Evolutionary conservation across 2,329 filamentous ascomycete species (phyloP).

Genomic region (Fusarium pseudocircinatum): DNA sequence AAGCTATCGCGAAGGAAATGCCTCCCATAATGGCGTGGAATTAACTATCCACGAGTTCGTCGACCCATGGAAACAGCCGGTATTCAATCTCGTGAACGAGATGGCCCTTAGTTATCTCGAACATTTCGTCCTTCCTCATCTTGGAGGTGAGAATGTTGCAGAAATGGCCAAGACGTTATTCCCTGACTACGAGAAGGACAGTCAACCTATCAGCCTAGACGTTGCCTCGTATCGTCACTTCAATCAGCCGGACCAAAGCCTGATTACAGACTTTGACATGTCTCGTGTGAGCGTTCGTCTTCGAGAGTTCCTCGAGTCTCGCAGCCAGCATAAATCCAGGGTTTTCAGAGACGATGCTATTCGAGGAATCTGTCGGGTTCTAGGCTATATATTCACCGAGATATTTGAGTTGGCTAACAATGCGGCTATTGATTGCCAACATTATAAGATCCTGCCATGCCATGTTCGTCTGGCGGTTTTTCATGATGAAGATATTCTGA

Average conservation of each 20-base stretch:
- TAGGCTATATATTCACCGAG: background rate
- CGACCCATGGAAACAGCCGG: background rate
- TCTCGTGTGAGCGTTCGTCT: background rate
- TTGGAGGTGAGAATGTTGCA: background rate
- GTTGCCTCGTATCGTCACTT: background rate
- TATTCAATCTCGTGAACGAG: background rate
- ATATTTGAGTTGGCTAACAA: background rate
- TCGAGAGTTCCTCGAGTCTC: background rate
- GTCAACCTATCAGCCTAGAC: background rate
- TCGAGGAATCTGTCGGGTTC: background rate
- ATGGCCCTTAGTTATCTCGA: background rate
- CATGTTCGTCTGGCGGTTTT: background rate
- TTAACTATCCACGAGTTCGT: background rate
- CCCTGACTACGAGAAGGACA: background rate
- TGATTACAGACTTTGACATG: background rate
- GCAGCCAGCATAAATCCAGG: background rate
- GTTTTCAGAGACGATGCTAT: too few species aligned
- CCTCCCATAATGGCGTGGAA: rapidly evolving
- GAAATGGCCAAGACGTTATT: background rate
- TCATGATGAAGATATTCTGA: background rate
- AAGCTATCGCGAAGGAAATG: background rate
- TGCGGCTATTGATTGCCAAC: background rate
- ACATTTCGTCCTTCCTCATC: background rate
- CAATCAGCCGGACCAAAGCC: background rate
- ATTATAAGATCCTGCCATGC: background rate